phyloP scores from a whole-genome alignment of 352 stramenopile genomes.

The Globisporangium mamillatum region DNA sequence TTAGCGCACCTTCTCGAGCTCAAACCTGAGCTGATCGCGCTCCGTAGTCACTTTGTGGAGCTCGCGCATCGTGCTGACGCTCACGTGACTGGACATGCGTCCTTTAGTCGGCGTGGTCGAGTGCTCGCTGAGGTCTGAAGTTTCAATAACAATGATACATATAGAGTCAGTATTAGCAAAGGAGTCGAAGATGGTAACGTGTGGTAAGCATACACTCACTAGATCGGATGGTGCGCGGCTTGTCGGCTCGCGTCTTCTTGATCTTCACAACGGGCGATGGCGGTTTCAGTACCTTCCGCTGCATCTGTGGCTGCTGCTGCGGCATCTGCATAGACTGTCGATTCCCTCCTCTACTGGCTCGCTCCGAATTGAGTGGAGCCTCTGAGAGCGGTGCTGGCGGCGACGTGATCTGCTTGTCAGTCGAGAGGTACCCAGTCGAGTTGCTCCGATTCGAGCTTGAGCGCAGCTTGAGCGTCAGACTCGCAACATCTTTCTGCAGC shows the following conservation, averaged over 20 bases:
- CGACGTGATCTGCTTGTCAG: slow-evolving; percentile 22
- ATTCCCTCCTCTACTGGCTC: neutral
- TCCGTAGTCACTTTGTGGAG: slow-evolving; percentile 66
- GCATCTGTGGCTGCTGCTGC: neutral
- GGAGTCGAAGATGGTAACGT: neutral
- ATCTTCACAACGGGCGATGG: slow-evolving; percentile 4
- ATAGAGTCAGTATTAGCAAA: neutral
- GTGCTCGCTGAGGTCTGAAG: slow-evolving; percentile 24
- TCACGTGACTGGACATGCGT: slow-evolving; percentile 17
- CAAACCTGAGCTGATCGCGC: slow-evolving; percentile 74
- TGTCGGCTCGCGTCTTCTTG: slow-evolving; percentile 13
- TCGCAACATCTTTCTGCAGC: slow-evolving; percentile 71
- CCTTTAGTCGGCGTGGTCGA: slow-evolving; percentile 16
- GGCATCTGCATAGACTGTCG: neutral
- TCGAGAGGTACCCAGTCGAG: slow-evolving; percentile 21
- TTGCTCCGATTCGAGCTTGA: slow-evolving; percentile 30
- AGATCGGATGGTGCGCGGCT: slow-evolving; percentile 8
- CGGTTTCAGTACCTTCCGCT: neutral
- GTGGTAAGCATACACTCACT: slow-evolving; percentile 5
- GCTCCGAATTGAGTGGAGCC: neutral
- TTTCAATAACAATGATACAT: neutral
- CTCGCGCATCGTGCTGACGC: slow-evolving; percentile 40
- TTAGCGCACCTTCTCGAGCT: slow-evolving; percentile 53
- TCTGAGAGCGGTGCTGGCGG: slow-evolving; percentile 1
- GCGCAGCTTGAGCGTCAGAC: slow-evolving; percentile 67